Evolutionary conservation across 2,329 filamentous ascomycete genomes (phyloP).

Genomic region (Dryadomyces sulphureus): DNA sequence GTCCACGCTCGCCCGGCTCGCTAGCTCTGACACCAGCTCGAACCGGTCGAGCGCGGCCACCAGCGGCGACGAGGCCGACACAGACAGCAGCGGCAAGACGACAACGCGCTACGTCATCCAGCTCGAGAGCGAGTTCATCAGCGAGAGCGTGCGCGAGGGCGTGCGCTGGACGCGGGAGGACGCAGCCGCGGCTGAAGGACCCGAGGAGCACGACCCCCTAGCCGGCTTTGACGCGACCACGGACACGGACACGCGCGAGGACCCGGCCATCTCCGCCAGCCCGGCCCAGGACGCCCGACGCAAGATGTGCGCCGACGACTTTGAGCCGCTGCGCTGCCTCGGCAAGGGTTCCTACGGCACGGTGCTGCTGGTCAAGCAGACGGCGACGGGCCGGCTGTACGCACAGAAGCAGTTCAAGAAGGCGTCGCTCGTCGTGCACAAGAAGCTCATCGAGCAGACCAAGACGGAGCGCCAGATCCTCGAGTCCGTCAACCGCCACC

Average conservation of each 20-base stretch:
- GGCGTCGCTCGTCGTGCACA: constrained; percentile 86
- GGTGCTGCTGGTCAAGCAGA: constrained; percentile 84
- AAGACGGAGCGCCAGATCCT: constrained; percentile 92
- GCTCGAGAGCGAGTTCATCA: constrained; percentile 74
- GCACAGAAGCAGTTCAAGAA: constrained; percentile 99
- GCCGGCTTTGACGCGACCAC: constrained; percentile 1
- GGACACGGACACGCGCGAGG: background rate
- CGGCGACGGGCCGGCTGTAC: constrained; percentile 72
- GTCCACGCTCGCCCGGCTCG: no score
- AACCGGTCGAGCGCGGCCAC: background rate
- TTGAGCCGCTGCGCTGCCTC: constrained; percentile 78
- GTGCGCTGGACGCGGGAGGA: constrained; percentile 6
- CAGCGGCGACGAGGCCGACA: constrained; percentile 17
- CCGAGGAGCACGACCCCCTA: background rate
- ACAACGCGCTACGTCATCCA: constrained; percentile 72
- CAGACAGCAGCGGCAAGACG: constrained; percentile 36
- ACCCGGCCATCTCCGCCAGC: no score
- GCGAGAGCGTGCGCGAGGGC: constrained; percentile 39
- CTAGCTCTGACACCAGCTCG: no score
- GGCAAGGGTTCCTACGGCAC: constrained; percentile 96
- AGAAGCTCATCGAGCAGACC: constrained; percentile 90
- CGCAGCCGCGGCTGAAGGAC: background rate
- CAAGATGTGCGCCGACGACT: constrained; percentile 88
- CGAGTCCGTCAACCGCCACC: constrained; percentile 90
- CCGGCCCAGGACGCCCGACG: constrained; percentile 26